Evolutionary conservation across 2,329 filamentous ascomycete species (phyloP), one percentile per base, ranked within the genome.

Genomic region (Orbilia quercus): DNA sequence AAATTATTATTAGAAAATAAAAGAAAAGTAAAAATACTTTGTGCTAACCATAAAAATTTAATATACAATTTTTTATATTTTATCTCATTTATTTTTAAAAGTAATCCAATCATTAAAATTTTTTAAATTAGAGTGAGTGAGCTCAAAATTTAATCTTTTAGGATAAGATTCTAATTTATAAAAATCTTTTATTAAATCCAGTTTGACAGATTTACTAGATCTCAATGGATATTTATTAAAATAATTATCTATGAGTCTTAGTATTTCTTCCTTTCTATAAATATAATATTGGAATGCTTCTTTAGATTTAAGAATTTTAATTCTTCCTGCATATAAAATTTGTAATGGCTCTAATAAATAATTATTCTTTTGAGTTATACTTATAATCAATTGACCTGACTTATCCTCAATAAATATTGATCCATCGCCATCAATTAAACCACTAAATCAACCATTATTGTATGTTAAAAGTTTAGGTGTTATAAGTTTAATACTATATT

Each of bases 361-460:
- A 59, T 54, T 73, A 70, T 75, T 75, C 47, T 75, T 75, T 75
- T 75, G 67, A 31, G 50, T 66, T 12, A 72, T 31, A 74, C 58
- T 73, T 51, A 75, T 75, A 75, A 40, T 45, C 44, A 75, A 48
- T 75, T 58, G 48, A 42, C 50, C 48, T 38, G 58, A 73, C 51
- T 59, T 66, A 51, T 63, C 50, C 54, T 75, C 57, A 16, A 74
- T 45, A 73, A 67, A 54, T 25, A 75, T 53, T 44, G 57, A 73
- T 31, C 72, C 58, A 65, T 73, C 67, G 47, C 72, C 59, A 67
- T 75, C 67, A 59, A 75, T 54, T 31, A 75, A 66, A 51, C 66
- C 67, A 74, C 58, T 66, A 67, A 75, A 75, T 75, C 57, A 71
- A 44, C 64, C 64, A 54, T 71, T 71, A 64, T 74, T 71, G 64